Conservation (phyloP, 73 alveolate species). For the Paramecium pentaurelia region DNA sequence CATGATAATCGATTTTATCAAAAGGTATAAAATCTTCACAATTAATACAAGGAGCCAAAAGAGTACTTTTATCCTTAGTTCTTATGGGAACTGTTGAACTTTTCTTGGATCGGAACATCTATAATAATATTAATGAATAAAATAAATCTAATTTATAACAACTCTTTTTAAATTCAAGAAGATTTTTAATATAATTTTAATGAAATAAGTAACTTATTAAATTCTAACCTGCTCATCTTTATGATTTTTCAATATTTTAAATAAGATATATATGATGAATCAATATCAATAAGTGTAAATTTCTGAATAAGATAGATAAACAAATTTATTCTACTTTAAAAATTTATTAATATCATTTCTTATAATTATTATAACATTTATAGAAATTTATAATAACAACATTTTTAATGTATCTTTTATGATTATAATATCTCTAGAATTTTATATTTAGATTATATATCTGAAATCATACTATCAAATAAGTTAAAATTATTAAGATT, state of each 20-base stretch:
- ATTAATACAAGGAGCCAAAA: conserved; percentile 31
- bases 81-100: neutral
- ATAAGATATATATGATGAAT: neutral
- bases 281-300: neutral
- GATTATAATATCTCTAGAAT: neutral
- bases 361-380: neutral
- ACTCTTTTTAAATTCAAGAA: neutral
- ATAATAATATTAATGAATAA: neutral
- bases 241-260: no score
- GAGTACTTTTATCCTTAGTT: neutral
- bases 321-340: neutral
- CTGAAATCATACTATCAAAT: neutral
- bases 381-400: neutral
- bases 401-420: neutral
- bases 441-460: neutral
- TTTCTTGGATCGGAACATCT: neutral
- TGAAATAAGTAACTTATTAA: neutral
- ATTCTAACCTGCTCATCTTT: neutral
- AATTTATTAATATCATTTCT: neutral
- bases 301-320: neutral
- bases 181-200: neutral
- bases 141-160: neutral
- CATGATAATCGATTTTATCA: conserved; percentile 1
- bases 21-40: conserved; percentile 10
- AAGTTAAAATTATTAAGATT: no score